Evolutionary conservation across 2,329 filamentous ascomycete genomes (phyloP), one percentile per base, ranked within the genome.

Genomic region (Hortaea sp.): DNA sequence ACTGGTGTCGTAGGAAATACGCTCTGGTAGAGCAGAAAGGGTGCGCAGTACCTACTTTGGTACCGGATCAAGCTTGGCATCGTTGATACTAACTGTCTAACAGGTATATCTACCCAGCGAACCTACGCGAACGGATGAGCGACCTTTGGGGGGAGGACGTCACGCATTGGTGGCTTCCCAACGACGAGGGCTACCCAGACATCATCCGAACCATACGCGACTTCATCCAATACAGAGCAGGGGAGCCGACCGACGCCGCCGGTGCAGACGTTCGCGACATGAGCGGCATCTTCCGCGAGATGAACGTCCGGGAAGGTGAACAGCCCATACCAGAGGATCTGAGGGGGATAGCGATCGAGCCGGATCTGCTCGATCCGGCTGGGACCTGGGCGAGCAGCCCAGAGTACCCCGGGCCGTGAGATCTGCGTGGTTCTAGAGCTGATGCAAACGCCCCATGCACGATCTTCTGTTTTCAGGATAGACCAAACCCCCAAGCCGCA

Each of bases 141-240:
- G 76, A 84, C 41, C 65, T 87, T 27, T 95, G 92, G 74, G 72
- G 77, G 49, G 77, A 86, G 10, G 79, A 82, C 13, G 79, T 88
- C 44, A 78, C 78, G 39, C 75, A 82, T 47, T 95, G 88, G 87
- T 98, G 92, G 92, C 76, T 95, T 2, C 86, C 88, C 2, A 77
- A 92, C 62, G 79, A 87, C 51, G 84, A 90, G 68, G 80, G 78
- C 1, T 85, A 85, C 57, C 82, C 78, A 7, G 77, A 78, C 0
- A 78, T 94, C 38, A 74, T 95, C 45, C 82, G 81, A 43, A 83
- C 78, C 45, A 81, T 95, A 50, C 83, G 89, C 13, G 77, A 79
- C 38, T 89, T 95, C 66, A 86, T 88, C 29, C 53, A 64, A 29
- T 63, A 62, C 44, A 54, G 63, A 42, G 58, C 59, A n/a, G 51